A percentile compares a stretch with the other conserved stretches of the same genome.
phyloP scores from a whole-genome alignment of 768 basidiomycete species.

The Pisolithus sp. region DNA sequence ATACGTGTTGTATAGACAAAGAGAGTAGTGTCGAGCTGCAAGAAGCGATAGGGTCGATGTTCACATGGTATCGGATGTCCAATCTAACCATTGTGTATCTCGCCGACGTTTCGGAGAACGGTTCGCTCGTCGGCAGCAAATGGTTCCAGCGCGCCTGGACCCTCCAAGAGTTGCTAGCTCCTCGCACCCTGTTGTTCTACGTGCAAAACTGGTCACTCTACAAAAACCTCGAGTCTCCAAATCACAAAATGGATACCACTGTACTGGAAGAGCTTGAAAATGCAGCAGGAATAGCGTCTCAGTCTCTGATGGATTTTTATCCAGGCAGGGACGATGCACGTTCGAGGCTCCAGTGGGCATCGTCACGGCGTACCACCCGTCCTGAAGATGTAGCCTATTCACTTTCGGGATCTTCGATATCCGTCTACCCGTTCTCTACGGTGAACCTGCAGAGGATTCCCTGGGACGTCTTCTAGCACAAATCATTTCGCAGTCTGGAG shows the following conservation, averaged over 20 bases:
- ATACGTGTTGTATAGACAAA: conserved; percentile 4
- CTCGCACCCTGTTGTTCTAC: not conserved
- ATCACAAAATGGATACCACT: not conserved
- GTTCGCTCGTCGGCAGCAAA: not conserved
- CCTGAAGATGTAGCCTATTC: conserved; percentile 4
- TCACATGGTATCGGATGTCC: conserved; percentile 1
- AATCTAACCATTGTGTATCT: conserved; percentile 1
- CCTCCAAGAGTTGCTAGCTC: conserved; percentile 4
- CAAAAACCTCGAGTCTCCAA: not conserved
- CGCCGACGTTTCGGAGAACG: not conserved
- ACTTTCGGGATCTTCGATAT: conserved; percentile 2
- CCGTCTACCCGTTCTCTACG: not conserved
- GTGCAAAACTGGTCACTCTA: not conserved
- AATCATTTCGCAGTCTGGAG: not conserved
- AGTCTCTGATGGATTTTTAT: not conserved
- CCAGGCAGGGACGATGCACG: conserved; percentile 4
- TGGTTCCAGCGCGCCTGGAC: conserved; percentile 4
- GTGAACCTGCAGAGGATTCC: not conserved
- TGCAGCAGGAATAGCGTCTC: not conserved
- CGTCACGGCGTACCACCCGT: not conserved
- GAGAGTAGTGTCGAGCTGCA: conserved; percentile 1
- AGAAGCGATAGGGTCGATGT: conserved; percentile 1
- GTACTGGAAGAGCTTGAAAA: not conserved
- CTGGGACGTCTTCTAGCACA: not conserved
- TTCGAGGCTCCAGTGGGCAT: conserved; percentile 1